Base-by-base conservation (phyloP, 768 basidiomycete genomes). In the Tubosaeta brunneosetosa region DNA sequence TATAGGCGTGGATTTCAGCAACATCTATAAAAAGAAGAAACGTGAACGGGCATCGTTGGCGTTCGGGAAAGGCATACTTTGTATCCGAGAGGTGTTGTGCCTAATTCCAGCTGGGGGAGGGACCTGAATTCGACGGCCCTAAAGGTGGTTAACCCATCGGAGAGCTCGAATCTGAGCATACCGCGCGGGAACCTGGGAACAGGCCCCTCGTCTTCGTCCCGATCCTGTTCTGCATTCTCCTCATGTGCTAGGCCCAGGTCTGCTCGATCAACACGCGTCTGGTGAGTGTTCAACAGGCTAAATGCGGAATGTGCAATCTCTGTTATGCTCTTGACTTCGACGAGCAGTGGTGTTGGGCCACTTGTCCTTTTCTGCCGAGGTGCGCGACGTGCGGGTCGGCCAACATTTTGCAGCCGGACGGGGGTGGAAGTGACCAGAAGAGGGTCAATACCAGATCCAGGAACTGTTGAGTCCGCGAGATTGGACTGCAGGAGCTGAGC, bases 301-400 rank as follows among this genome's bases (percentile, higher is more conserved):
- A 91, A 89, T 0, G 94, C 94, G 58, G 92, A 92, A 41, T 80
- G 72, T 0, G 86, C 90, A 19, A 97, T 85, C 51, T 97, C 94
- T 16, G 83, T 89, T n/a, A 95, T 79, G 13, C 80, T 75, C 16
- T 74, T 69, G 26, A 97, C 78, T 61, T 97, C 86, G 10, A 94
- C 85, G 34, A 91, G 80, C 31, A 89, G 69, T 1, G 86, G 82
- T 19, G 45, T 55, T 6, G 73, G 55, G 6, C 77, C 76, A 2
- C 61, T 60, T 13, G 74, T 55, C 46, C 41, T 45, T 50, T 42
- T 63, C 49, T 51, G 59, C 14, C 47, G 64, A 13, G 48, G 44
- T 1, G 48, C 48, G 32, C 14, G 47, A 7, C 40, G 57, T 10
- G n/a, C 46, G 3, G 48, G 41, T 3, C 54, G 58, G n/a, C 33